Evolutionary conservation across 257 asterid genomes (phyloP).

Genomic region (Ilex aquifolium): DNA sequence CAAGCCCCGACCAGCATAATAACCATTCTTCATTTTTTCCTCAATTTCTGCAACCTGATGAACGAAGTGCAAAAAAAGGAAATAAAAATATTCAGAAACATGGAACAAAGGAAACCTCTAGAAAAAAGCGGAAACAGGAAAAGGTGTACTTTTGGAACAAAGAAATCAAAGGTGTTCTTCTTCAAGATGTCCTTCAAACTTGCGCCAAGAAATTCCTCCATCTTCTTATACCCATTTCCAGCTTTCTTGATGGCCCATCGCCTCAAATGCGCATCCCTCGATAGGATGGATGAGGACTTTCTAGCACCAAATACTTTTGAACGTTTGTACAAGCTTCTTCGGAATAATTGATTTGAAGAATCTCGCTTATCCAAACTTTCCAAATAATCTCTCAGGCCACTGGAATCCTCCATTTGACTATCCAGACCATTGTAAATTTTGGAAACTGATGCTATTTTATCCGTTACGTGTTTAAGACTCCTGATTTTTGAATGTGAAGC

Average conservation of each 20-base stretch:
- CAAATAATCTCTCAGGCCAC: conserved; percentile 86
- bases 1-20: conserved; percentile 79
- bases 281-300: conserved; percentile 78
- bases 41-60: conserved; percentile 78
- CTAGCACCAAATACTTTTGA: conserved; percentile 92
- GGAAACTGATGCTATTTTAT: conserved; percentile 36
- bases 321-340: conserved; percentile 89
- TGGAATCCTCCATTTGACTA: conserved; percentile 66
- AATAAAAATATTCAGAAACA: conserved; percentile 6
- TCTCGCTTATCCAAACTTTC: conserved; percentile 94
- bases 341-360: conserved; percentile 78
- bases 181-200: conserved; percentile 79
- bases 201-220: conserved; percentile 65
- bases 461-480: conserved; percentile 53
- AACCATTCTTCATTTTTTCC: conserved; percentile 76
- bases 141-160: conserved; percentile 72
- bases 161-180: conserved; percentile 67
- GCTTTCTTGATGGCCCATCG: conserved; percentile 82
- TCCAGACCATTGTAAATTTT: conserved; percentile 19
- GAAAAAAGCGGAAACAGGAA: conserved; percentile 11
- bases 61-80: conserved; percentile 8
- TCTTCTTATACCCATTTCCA: conserved; percentile 72
- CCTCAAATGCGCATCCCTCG: conserved; percentile 94
- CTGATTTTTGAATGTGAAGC: conserved; percentile 41
- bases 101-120: conserved; percentile 1